phyloP scores from a whole-genome alignment of 148 eudicot genomes.

The Arctostaphylos glauca region DNA sequence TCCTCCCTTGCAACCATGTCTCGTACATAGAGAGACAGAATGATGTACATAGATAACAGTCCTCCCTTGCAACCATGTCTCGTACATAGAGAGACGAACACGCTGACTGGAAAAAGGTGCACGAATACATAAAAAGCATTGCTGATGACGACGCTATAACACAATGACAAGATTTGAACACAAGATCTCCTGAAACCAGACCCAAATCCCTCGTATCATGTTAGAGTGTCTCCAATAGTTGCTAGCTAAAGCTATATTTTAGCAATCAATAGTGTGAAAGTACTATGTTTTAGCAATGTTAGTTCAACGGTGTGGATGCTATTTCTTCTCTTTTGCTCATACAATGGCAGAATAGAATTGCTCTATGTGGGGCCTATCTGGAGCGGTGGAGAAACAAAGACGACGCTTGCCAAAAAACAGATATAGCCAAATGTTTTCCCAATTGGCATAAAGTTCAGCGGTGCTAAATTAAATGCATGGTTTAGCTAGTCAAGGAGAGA shows the following conservation, averaged over 20 bases:
- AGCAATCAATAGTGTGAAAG: background rate
- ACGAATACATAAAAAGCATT: background rate
- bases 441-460: background rate
- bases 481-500: background rate
- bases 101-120: background rate
- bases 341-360: background rate
- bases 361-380: background rate
- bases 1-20: background rate
- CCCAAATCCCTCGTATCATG: background rate
- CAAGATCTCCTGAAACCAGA: background rate
- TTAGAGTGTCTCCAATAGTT: background rate
- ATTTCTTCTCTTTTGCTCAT: background rate
- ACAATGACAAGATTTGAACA: background rate
- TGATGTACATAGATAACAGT: too few species aligned
- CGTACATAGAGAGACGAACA: too few species aligned
- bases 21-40: background rate
- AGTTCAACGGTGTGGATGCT: background rate
- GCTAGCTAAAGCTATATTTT: background rate
- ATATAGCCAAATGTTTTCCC: background rate
- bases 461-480: background rate
- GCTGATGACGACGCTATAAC: background rate
- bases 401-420: background rate
- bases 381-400: background rate
- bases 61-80: too few species aligned
- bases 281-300: background rate